These are phyloP conservation scores for Stentor coeruleus DNA, from an alignment of 73 alveolate genomes.

Conservation along the genomic window DNA sequence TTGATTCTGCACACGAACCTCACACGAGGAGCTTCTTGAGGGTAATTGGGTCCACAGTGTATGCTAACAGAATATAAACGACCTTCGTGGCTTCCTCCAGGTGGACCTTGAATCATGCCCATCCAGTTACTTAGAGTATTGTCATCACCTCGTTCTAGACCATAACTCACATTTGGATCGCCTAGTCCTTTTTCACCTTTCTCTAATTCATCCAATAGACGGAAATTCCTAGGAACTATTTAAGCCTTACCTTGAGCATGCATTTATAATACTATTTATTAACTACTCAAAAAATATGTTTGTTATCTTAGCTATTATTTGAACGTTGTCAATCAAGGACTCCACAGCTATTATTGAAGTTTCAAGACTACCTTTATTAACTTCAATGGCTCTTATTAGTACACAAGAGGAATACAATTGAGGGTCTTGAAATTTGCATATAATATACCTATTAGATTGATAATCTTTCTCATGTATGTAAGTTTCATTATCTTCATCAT, in stretches of 20 bases:
- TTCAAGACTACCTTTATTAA: too few species aligned
- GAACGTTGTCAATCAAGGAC: neutral
- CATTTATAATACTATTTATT: neutral
- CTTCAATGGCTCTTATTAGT: too few species aligned
- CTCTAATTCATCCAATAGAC: conserved; percentile 92
- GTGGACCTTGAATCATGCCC: conserved; percentile 93
- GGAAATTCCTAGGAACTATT: conserved; percentile 91
- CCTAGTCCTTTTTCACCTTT: conserved; percentile 92
- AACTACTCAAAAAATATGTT: neutral
- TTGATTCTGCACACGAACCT: conserved; percentile 79
- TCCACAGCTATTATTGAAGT: too few species aligned
- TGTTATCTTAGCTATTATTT: neutral
- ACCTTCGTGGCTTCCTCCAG: conserved; percentile 63
- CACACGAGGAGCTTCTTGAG: conserved; percentile 84
- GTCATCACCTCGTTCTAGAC: conserved; percentile 87
- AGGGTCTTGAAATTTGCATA: too few species aligned
- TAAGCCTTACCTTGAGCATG: conserved; percentile 10
- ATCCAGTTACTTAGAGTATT: conserved; percentile 92
- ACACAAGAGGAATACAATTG: too few species aligned
- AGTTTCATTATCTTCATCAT: neutral
- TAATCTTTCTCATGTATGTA: neutral
- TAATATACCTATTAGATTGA: too few species aligned
- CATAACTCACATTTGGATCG: conserved; percentile 87
- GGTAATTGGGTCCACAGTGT: conserved; percentile 87
- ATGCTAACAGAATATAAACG: conserved; percentile 82